These are phyloP conservation scores for Quercus aquifolioides DNA, from an alignment of 306 rosid genomes.

Conservation along the genomic window DNA sequence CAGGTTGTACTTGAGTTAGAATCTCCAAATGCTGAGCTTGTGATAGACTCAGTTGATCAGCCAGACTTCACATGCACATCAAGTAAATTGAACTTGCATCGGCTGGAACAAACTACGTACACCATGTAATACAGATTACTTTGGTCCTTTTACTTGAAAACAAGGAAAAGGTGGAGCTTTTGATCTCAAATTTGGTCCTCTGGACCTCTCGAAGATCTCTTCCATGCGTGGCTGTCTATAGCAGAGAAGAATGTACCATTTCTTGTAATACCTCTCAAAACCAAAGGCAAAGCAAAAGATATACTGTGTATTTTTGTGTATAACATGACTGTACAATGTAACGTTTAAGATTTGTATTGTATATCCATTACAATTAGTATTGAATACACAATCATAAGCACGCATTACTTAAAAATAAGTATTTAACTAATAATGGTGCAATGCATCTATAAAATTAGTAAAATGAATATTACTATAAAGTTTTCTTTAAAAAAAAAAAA, in stretches of 20 bases:
- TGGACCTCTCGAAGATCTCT: background rate
- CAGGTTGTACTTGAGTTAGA: slow-evolving; percentile 84
- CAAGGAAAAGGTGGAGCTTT: background rate
- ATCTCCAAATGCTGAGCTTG: slow-evolving; percentile 53
- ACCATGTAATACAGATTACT: background rate
- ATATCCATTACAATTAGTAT: no score
- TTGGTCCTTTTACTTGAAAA: background rate
- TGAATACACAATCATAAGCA: no score
- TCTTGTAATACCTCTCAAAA: background rate
- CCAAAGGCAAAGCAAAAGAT: background rate
- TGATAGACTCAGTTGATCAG: slow-evolving; percentile 51
- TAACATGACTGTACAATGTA: background rate
- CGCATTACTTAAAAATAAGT: background rate
- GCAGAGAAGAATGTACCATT: background rate
- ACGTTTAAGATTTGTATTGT: background rate
- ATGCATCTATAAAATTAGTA: background rate
- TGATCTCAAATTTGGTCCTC: background rate
- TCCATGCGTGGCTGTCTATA: background rate
- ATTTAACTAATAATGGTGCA: background rate
- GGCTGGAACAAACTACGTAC: background rate
- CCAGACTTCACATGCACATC: slow-evolving; percentile 67
- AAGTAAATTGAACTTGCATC: slow-evolving; percentile 18
- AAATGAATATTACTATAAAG: background rate
- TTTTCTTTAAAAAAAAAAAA: no score
- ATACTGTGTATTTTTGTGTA: background rate